Percentiles rank a stretch among this genome's conserved stretches.
Conservation (phyloP, 1,284 basidiomycete genomes). For the Neonothopanus nambi region DNA sequence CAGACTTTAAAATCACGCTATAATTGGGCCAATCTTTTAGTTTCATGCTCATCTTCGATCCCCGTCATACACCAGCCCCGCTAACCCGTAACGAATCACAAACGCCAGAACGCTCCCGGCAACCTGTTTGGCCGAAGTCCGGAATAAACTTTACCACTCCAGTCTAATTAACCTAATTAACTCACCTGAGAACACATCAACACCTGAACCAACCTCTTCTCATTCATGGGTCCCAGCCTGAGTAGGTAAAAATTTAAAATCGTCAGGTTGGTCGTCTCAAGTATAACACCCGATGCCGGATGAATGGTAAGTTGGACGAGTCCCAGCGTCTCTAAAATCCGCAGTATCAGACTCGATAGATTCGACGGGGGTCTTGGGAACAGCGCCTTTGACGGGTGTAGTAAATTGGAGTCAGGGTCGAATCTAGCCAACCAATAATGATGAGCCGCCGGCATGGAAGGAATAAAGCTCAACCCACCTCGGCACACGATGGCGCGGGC, state of each 20-base stretch:
- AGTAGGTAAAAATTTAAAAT: conserved; percentile 85
- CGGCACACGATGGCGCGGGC: conserved; percentile 92
- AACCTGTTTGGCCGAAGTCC: conserved; percentile 42
- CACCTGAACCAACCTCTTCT: conserved; percentile 73
- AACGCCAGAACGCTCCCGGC: conserved; percentile 79
- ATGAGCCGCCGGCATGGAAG: conserved; percentile 12
- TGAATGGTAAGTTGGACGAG: conserved; percentile 68
- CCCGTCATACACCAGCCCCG: conserved; percentile 86
- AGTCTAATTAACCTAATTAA: background rate
- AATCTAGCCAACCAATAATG: conserved; percentile 48
- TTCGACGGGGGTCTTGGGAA: conserved; percentile 61
- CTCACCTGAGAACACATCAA: conserved; percentile 74
- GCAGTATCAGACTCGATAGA: conserved; percentile 55
- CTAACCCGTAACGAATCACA: conserved; percentile 83
- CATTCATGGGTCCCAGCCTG: conserved; percentile 77
- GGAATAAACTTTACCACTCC: conserved; percentile 10
- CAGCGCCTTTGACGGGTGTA: conserved; percentile 71
- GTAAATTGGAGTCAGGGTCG: conserved; percentile 67
- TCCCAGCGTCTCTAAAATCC: conserved; percentile 58
- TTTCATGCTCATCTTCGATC: conserved; percentile 67
- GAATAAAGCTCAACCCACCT: conserved; percentile 44
- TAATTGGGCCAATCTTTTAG: background rate
- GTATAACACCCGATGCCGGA: conserved; percentile 54
- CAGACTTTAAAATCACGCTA: background rate
- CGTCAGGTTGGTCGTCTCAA: conserved; percentile 82